phyloP scores from a whole-genome alignment of 2,329 filamentous ascomycete genomes.

The Diaporthe citrichinensis region DNA sequence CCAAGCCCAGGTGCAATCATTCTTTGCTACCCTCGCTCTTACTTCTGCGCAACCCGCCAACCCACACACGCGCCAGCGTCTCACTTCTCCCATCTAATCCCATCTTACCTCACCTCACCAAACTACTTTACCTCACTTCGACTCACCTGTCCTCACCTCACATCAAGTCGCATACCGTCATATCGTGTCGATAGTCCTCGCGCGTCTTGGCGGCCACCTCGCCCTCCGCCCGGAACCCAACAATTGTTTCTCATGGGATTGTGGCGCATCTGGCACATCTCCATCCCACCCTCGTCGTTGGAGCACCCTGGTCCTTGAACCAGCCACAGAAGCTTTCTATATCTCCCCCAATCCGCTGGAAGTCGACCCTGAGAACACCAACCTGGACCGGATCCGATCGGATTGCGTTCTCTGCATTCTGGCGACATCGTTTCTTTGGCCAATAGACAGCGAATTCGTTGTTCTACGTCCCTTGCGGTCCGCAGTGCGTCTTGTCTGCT shows the following conservation, averaged over 20 bases:
- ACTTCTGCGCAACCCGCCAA: constrained; percentile 29
- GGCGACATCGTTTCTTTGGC: neutral
- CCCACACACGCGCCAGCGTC: constrained; percentile 25
- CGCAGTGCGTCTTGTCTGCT: neutral
- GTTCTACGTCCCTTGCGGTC: neutral
- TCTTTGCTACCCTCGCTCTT: constrained; percentile 23
- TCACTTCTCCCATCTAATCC: constrained; percentile 24
- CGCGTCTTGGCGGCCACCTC: neutral
- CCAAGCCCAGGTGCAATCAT: constrained; percentile 19
- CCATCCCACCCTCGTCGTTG: neutral
- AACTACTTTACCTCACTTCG: neutral
- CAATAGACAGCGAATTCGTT: neutral
- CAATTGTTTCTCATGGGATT: constrained; percentile 14
- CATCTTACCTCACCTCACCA: constrained; percentile 22
- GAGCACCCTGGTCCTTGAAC: constrained; percentile 29
- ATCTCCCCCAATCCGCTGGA: constrained; percentile 16
- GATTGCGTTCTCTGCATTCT: neutral
- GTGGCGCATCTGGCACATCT: neutral
- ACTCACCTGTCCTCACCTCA: neutral
- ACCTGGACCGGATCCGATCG: constrained; percentile 7
- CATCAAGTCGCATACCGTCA: neutral
- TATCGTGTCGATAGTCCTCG: neutral
- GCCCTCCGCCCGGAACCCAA: neutral
- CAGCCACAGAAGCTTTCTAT: constrained; percentile 18
- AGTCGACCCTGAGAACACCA: neutral